phyloP scores from a whole-genome alignment of 805 yeast genomes.

The Cyberlindnera suaveolens region DNA sequence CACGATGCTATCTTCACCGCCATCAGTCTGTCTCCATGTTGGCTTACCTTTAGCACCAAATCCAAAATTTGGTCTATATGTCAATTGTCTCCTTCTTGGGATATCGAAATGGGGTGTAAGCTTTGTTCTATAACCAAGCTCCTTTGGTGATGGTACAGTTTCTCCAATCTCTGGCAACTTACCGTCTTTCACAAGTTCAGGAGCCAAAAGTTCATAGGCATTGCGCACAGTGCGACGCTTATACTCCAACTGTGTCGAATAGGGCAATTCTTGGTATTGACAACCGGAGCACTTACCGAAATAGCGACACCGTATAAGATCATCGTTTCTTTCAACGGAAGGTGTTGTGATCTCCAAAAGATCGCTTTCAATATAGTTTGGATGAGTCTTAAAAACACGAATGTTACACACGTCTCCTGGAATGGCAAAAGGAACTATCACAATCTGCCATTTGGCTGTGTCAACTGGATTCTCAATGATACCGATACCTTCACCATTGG shows the following conservation, averaged over 20 bases:
- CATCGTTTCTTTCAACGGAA: conserved; percentile 43
- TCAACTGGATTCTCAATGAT: conserved; percentile 56
- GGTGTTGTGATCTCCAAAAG: conserved; percentile 43
- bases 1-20: conserved; percentile 59
- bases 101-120: conserved; percentile 92
- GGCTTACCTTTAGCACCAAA: conserved; percentile 85
- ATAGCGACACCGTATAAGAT: conserved; percentile 66
- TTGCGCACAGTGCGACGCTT: conserved; percentile 71
- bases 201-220: conserved; percentile 78
- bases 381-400: conserved; percentile 73
- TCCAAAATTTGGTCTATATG: conserved; percentile 66
- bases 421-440: conserved; percentile 76
- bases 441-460: conserved; percentile 44
- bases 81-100: conserved; percentile 45
- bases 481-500: conserved; percentile 88
- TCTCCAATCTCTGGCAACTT: conserved; percentile 54
- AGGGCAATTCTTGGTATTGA: conserved; percentile 78
- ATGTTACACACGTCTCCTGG: conserved; percentile 78
- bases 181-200: conserved; percentile 35
- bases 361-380: conserved; percentile 69
- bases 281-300: conserved; percentile 95
- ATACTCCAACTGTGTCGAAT: conserved; percentile 63
- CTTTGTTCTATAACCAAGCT: conserved; percentile 80
- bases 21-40: conserved; percentile 48
- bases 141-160: conserved; percentile 72